These are phyloP conservation scores for Russula sp. DNA, from an alignment of 768 basidiomycete genomes.

Conservation along the genomic window DNA sequence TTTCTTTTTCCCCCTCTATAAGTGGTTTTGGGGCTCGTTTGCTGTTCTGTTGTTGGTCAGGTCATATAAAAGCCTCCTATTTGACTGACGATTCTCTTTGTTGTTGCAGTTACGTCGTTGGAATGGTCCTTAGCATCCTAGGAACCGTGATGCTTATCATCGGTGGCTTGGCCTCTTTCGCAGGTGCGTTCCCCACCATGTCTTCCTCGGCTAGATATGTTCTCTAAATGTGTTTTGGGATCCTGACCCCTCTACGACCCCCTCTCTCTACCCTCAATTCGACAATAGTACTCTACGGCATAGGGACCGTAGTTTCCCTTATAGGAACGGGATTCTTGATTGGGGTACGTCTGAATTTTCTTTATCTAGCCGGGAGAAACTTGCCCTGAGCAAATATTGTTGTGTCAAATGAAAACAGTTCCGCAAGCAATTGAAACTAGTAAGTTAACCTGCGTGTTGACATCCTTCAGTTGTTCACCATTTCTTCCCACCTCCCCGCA, in stretches of 20 bases:
- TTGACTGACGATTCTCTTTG: not conserved
- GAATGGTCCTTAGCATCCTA: conserved; percentile 77
- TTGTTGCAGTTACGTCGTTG: conserved; percentile 58
- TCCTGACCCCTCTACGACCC: too few relatives aligned
- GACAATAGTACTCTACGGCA: conserved; percentile 65
- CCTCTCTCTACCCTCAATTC: not conserved
- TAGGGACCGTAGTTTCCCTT: conserved; percentile 81
- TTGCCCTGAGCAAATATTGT: too few relatives aligned
- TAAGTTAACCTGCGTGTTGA: conserved; percentile 35
- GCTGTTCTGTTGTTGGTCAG: not conserved
- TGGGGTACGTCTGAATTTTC: conserved; percentile 54
- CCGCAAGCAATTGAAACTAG: conserved; percentile 75
- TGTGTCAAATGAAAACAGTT: conserved; percentile 47
- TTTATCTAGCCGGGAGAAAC: not conserved
- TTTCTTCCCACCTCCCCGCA: conserved; percentile 10
- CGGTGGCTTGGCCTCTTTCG: conserved; percentile 65
- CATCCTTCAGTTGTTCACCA: not conserved
- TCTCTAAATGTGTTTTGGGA: not conserved
- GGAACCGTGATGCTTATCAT: conserved; percentile 77
- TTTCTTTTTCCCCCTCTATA: not conserved
- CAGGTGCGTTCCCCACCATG: conserved; percentile 50
- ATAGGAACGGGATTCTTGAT: conserved; percentile 89
- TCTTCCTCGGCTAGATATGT: not conserved
- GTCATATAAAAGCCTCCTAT: not conserved
- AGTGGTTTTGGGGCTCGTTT: not conserved